phyloP scores from a whole-genome alignment of 2,329 filamentous ascomycete genomes.

The Cladophialophora psammophila region DNA sequence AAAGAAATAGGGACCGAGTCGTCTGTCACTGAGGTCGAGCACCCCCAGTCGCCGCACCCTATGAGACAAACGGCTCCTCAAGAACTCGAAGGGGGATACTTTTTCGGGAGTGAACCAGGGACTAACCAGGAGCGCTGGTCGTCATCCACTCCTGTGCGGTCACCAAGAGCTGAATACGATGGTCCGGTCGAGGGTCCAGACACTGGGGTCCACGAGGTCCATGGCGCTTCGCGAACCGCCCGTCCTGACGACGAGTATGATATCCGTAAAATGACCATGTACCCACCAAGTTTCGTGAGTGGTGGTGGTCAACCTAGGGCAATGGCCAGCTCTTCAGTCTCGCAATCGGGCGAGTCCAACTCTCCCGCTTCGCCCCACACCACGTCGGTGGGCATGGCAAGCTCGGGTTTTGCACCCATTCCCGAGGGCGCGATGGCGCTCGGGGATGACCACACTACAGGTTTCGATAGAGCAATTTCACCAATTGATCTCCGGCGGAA shows the following conservation, averaged over 20 bases:
- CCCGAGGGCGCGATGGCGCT: slow-evolving; percentile 10
- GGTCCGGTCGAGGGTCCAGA: slow-evolving; percentile 21
- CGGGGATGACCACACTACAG: slow-evolving; percentile 8
- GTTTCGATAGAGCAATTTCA: slow-evolving; percentile 11
- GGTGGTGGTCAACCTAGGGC: slow-evolving; percentile 4
- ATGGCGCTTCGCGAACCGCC: slow-evolving; percentile 8
- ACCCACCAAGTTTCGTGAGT: slow-evolving; percentile 30
- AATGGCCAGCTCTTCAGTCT: slow-evolving; percentile 9
- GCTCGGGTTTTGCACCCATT: slow-evolving; percentile 14
- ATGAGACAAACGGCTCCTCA: slow-evolving; percentile 12
- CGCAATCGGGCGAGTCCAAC: slow-evolving; percentile 14
- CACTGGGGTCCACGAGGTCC: slow-evolving; percentile 23
- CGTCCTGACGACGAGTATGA: slow-evolving; percentile 23
- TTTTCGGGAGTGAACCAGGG: slow-evolving; percentile 4
- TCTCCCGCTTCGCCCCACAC: slow-evolving; percentile 17
- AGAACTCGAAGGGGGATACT: slow-evolving; percentile 23
- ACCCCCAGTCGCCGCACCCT: slow-evolving; percentile 13
- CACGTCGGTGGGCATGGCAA: slow-evolving; percentile 6
- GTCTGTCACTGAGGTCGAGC: slow-evolving; percentile 29
- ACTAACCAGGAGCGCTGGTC: slow-evolving; percentile 21
- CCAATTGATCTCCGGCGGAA: slow-evolving; percentile 12
- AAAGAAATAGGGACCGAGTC: slow-evolving; percentile 30
- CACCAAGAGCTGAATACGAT: slow-evolving; percentile 17
- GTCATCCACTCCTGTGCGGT: slow-evolving; percentile 23
- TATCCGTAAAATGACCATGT: slow-evolving; percentile 23